Base-by-base conservation (phyloP, 108 stramenopile genomes). In the Cyclotella choctawhatcheeana region DNA sequence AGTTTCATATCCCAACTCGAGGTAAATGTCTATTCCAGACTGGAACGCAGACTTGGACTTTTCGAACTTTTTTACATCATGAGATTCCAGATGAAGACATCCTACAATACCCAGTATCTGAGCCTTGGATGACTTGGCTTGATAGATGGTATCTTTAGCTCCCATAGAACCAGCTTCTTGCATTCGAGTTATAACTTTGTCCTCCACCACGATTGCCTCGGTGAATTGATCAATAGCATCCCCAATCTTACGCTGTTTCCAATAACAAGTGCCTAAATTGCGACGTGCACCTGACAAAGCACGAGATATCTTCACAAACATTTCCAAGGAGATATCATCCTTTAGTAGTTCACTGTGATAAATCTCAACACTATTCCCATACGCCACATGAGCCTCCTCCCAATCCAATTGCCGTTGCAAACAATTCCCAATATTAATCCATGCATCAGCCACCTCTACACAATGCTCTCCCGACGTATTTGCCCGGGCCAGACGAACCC, bases 231-330 rank as follows among this genome's bases (percentile, higher is more conserved):
- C 74, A 33, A 75, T 60, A 1, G 74, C 64, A 24, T 75, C 66
- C 2, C 58, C 13, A 35, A 67, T 59, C 34, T 29, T 34, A 4
- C 58, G 21, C 32, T 75, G 66, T 18, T 75, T 67, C 64, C 56
- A 67, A 60, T 22, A 67, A 52, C 74, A 67, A 26, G 74, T 75
- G 17, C 74, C 74, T 7, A 40, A 50, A 67, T 75, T 75, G 20
- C 74, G 40, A 5, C 67, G 29, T 25, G 65, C 66, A 2, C 74
- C 74, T 12, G 74, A 53, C 29, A 75, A 53, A 5, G 74, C 65
- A 27, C 59, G 65, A 35, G 40, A 50, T n/a, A 74, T 5, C 26
- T 37, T 33, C n/a, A 47, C 3, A 5, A 14, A n/a, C 5, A 1
- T 24, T 45, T 24, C 10, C 25, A 50, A 12, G 5, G 0, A 17